Base-by-base conservation (phyloP, 1,284 basidiomycete genomes). In the Anthracocystis walkeri region DNA sequence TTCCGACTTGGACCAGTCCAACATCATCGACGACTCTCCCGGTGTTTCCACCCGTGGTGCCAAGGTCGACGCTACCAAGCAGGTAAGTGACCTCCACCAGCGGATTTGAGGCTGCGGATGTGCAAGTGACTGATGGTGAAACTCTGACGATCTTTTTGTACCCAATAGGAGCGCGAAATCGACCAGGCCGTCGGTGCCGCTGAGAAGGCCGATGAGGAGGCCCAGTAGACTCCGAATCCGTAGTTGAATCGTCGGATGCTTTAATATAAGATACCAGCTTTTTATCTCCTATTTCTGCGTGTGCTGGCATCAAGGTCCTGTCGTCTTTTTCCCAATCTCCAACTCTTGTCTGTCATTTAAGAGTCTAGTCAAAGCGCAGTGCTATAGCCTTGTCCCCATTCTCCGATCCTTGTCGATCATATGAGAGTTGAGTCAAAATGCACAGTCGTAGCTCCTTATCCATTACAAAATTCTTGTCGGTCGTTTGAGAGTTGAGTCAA, bases 1-100 rank as follows among this genome's bases (percentile, higher is more conserved):
- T 25, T 59, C 67, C 31, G 68, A 78, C 44, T 60, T 78, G 7
- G 72, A 78, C 67, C 20, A 48, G 51, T 51, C 50, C 65, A 78
- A 78, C 75, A 75, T 78, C 72, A 71, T 78, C 65, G 75, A 78
- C 49, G 52, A 71, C 65, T 75, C 71, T 33, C 61, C 71, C 46
- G 75, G 72, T 42, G 71, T 75, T 33, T 54, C 58, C 16, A 78
- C 68, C 23, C 71, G 75, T n/a, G 68, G 68, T 53, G 72, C 65
- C 56, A 78, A 78, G 68, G 46, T 67, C 56, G 75, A 78, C 58
- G 67, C 75, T 29, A 65, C 62, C 58, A 71, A 71, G 53, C 71
- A 75, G 72, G 71, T 76, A 58, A 54, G 74, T 67, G 27, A 6
- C 31, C 31, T 11, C 8, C n/a, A 7, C 23, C 18, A 38, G 38